Conservation (phyloP, 176 grass and related monocot genomes). For the Oryza nivara region DNA sequence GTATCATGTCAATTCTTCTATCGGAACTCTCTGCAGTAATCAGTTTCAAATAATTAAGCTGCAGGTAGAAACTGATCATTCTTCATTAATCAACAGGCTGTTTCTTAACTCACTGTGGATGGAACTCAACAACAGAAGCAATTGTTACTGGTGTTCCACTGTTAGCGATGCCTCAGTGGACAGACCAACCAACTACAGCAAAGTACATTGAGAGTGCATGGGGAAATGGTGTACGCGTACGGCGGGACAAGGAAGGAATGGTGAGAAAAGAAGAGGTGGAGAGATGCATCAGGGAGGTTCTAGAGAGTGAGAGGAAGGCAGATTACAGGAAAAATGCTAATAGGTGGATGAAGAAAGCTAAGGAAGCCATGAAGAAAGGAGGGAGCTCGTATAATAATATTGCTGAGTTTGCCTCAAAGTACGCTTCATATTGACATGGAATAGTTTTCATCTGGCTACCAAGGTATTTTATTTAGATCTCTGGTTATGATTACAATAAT, state of each 20-base stretch:
- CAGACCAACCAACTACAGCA: conserved; percentile 36
- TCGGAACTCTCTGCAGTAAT: no score
- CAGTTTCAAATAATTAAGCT: no score
- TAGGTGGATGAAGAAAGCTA: neutral
- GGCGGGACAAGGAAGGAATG: neutral
- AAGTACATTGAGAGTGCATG: conserved; percentile 48
- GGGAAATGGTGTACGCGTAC: conserved; percentile 24
- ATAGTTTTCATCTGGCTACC: no score
- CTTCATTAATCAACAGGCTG: conserved; percentile 4
- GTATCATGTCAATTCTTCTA: no score
- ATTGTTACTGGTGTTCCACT: neutral
- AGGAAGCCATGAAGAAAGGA: neutral
- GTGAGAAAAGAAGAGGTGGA: conserved; percentile 22
- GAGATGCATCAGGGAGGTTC: conserved; percentile 16
- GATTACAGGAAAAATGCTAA: neutral
- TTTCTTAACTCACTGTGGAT: conserved; percentile 53
- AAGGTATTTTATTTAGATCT: no score
- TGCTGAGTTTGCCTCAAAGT: neutral
- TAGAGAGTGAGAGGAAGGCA: neutral
- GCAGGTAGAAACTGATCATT: no score
- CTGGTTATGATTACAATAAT: no score
- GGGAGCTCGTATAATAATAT: conserved; percentile 29
- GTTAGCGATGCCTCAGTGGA: conserved; percentile 25
- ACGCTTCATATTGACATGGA: neutral
- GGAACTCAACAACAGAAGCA: conserved; percentile 46